A percentile compares a stretch with the other conserved stretches of the same genome.
These are phyloP conservation scores for Pueraria montana DNA, from an alignment of 306 rosid genomes.

Conservation along the genomic window DNA sequence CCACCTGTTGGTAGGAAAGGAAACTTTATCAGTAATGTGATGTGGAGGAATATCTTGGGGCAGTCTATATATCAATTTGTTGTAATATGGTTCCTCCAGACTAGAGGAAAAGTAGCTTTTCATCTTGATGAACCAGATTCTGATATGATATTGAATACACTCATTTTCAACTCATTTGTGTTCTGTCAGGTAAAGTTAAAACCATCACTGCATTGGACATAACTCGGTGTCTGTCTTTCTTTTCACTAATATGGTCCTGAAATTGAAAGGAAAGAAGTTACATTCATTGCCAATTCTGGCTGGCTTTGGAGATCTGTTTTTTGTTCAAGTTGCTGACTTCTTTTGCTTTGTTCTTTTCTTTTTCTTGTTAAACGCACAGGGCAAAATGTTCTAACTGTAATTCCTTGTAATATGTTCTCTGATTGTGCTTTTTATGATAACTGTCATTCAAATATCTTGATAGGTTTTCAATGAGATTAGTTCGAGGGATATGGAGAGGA, in stretches of 20 bases:
- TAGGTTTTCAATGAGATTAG: conserved; percentile 97
- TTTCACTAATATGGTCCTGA: conserved; percentile 10
- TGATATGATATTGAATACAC: conserved; percentile 82
- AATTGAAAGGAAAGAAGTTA: conserved; percentile 22
- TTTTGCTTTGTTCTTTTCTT: conserved; percentile 17
- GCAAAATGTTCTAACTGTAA: conserved; percentile 5
- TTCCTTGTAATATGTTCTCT: conserved; percentile 4
- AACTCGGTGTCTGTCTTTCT: neutral
- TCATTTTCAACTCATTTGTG: conserved; percentile 96
- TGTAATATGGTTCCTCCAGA: conserved; percentile 89
- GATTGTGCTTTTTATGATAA: conserved; percentile 27
- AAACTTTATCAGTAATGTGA: conserved; percentile 90
- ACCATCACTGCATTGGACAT: conserved; percentile 33
- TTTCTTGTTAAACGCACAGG: neutral
- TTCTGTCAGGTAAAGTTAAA: conserved; percentile 86
- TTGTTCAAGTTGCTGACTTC: neutral
- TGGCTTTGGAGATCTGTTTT: neutral
- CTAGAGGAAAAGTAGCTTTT: conserved; percentile 80
- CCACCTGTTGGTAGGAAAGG: conserved; percentile 97
- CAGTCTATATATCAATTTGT: conserved; percentile 89
- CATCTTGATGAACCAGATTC: conserved; percentile 76
- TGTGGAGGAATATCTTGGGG: conserved; percentile 99
- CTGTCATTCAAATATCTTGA: conserved; percentile 41
- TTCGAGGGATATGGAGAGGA: conserved; percentile 98
- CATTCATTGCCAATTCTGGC: conserved; percentile 13